Conservation (phyloP, 257 asterid genomes). For the Knoxia roxburghii region DNA sequence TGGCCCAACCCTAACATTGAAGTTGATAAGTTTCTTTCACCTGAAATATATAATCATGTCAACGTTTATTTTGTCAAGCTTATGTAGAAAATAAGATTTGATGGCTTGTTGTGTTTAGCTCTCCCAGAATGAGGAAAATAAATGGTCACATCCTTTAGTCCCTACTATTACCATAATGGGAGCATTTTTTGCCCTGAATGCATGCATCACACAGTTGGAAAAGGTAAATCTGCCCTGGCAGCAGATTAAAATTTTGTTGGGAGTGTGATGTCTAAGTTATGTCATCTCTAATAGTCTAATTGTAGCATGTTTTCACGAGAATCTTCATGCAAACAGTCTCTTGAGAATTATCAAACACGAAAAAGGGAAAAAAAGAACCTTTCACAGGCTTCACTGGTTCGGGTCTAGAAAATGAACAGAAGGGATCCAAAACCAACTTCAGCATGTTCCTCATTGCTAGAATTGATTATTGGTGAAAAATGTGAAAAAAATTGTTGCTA, state of each 20-base stretch:
- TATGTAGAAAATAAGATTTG: neutral
- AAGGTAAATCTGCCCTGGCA: neutral
- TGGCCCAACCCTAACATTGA: neutral
- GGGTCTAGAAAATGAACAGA: neutral
- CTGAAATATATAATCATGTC: neutral
- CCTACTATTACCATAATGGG: neutral
- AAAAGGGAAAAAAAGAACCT: too few relatives aligned
- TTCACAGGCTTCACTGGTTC: neutral
- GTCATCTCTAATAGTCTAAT: neutral
- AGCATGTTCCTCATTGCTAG: neutral
- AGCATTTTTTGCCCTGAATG: neutral
- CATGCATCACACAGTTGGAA: neutral
- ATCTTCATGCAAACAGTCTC: neutral
- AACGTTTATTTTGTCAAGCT: constrained; percentile 1
- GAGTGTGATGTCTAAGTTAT: neutral
- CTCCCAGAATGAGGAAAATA: neutral
- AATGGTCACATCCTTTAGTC: neutral
- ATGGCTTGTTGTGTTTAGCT: neutral
- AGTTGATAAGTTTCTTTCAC: neutral
- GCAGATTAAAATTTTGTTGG: neutral
- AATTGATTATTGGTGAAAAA: neutral
- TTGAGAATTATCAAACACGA: neutral
- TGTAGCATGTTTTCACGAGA: neutral
- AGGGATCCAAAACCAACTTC: neutral
- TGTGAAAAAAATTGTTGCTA: too few relatives aligned